Evolutionary conservation across 1,139 yeast species (phyloP).

Genomic region (Candida pseudocylindracea): DNA sequence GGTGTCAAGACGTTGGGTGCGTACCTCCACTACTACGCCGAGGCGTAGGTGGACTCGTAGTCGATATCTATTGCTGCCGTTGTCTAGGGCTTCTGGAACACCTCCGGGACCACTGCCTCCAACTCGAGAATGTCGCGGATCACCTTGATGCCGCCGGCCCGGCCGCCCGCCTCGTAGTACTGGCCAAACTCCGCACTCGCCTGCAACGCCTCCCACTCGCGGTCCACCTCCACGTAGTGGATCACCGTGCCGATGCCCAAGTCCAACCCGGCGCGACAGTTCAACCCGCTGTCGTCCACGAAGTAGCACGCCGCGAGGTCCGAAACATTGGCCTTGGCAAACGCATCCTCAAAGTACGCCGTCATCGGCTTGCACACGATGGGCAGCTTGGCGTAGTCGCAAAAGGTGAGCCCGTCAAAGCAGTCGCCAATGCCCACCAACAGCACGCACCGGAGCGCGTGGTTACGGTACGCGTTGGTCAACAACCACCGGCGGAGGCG

Average conservation of each 20-base stretch:
- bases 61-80: too few species aligned
- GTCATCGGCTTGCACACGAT: conserved; percentile 77
- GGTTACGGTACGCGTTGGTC: conserved; percentile 54
- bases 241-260: conserved; percentile 13
- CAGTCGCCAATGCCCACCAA: conserved; percentile 29
- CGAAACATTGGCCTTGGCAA: conserved; percentile 11
- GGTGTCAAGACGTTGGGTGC: conserved; percentile 93
- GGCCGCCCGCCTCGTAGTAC: conserved; percentile 9
- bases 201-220: conserved; percentile 14
- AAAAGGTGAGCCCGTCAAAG: conserved; percentile 58
- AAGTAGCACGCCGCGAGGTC: not conserved
- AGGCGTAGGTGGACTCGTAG: conserved; percentile 6
- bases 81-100: too few species aligned
- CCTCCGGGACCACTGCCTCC: not conserved
- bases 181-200: conserved; percentile 11
- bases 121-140: conserved; percentile 1
- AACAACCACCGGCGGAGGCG: conserved; percentile 43
- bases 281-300: conserved; percentile 53
- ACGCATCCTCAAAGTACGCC: conserved; percentile 25
- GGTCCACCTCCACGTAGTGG: conserved; percentile 1
- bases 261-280: not conserved
- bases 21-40: conserved; percentile 69
- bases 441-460: conserved; percentile 33
- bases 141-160: conserved; percentile 4
- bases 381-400: conserved; percentile 54